These are phyloP conservation scores for Sugiyamaella novakii DNA, from an alignment of 1,139 yeast genomes.

Conservation along the genomic window DNA sequence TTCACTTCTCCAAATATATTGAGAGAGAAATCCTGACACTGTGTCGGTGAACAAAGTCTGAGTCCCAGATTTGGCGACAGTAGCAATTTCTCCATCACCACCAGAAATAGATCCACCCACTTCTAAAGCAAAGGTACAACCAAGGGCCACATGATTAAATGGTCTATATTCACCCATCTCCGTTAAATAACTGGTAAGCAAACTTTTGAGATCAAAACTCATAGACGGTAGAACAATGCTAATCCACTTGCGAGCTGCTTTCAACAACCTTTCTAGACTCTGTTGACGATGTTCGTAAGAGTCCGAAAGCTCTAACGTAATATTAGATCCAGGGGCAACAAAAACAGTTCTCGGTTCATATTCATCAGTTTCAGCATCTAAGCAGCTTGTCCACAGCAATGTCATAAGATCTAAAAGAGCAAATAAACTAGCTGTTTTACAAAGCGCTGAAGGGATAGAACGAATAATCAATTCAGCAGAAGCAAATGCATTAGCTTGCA, in stretches of 20 bases:
- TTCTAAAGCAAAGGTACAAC: slow-evolving; percentile 86
- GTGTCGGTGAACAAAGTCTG: slow-evolving; percentile 46
- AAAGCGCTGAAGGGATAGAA: slow-evolving; percentile 77
- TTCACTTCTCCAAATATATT: slow-evolving; percentile 65
- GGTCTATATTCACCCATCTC: slow-evolving; percentile 41
- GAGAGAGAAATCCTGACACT: slow-evolving; percentile 73
- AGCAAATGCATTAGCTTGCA: slow-evolving; percentile 80
- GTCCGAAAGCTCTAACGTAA: slow-evolving; percentile 70
- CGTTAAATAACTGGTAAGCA: slow-evolving; percentile 75
- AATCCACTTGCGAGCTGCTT: slow-evolving; percentile 69
- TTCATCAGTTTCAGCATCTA: slow-evolving; percentile 84
- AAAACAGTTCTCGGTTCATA: slow-evolving; percentile 81
- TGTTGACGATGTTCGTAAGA: slow-evolving; percentile 74
- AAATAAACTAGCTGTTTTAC: slow-evolving; percentile 72
- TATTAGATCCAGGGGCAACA: slow-evolving; percentile 56
- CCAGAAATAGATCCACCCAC: slow-evolving; percentile 75
- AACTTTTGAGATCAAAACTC: slow-evolving; percentile 72
- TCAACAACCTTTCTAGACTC: slow-evolving; percentile 63
- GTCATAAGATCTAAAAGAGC: slow-evolving; percentile 80
- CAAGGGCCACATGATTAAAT: slow-evolving; percentile 58
- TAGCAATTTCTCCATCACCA: slow-evolving; percentile 50
- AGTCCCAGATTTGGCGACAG: slow-evolving; percentile 30
- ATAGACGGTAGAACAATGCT: slow-evolving; percentile 55
- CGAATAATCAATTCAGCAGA: slow-evolving; percentile 72
- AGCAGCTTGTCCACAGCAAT: slow-evolving; percentile 72